Evolutionary conservation across 805 yeast species (phyloP).

Genomic region (Ogataea allantospora): DNA sequence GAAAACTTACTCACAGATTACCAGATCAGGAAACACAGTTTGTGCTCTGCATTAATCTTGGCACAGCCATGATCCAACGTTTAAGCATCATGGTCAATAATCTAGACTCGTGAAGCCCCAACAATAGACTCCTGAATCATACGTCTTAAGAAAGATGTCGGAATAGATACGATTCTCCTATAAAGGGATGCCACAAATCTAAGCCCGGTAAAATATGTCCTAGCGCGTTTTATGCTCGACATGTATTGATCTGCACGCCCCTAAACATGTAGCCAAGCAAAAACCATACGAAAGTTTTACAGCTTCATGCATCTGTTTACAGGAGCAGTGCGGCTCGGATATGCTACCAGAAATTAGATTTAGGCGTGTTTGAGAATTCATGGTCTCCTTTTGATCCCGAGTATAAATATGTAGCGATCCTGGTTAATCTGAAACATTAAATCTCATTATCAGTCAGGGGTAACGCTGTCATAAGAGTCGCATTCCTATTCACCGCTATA

Average conservation of each 20-base stretch:
- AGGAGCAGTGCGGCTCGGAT: constrained; percentile 7
- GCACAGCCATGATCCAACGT: constrained; percentile 1
- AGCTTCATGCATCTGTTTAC: neutral
- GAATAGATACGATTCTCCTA: no score
- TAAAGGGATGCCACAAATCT: no score
- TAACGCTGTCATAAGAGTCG: neutral
- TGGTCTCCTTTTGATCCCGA: neutral
- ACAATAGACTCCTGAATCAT: neutral
- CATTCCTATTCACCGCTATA: neutral
- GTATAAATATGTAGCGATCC: constrained; percentile 5
- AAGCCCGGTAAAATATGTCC: neutral
- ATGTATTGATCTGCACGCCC: constrained; percentile 5
- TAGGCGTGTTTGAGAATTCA: constrained; percentile 7
- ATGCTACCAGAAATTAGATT: constrained; percentile 1
- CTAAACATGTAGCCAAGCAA: no score
- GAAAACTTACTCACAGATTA: neutral
- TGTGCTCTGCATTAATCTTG: no score
- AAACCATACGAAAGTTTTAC: neutral
- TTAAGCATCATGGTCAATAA: neutral
- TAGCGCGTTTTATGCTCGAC: constrained; percentile 4
- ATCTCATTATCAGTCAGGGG: constrained; percentile 2
- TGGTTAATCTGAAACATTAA: constrained; percentile 2
- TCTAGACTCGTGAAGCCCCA: constrained; percentile 1
- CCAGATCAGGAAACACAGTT: constrained; percentile 2
- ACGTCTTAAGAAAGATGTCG: neutral